Base-by-base conservation (phyloP, 169 alveolate genomes). In the Nephromyces sp. region DNA sequence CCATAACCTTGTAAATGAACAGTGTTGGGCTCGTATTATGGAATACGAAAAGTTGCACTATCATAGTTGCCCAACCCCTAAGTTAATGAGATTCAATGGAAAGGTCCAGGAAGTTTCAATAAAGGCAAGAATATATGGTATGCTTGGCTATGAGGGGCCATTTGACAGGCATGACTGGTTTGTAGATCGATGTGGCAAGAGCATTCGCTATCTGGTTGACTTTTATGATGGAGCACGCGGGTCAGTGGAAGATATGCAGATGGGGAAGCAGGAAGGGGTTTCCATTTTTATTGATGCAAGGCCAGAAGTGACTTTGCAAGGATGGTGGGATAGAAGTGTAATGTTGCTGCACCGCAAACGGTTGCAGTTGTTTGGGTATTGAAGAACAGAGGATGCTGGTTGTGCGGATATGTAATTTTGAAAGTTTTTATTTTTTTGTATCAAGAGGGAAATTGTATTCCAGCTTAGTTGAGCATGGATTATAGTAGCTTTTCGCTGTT, bases 1-100 rank as follows among this genome's bases (percentile, higher is more conserved):
- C 25, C 81, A 64, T 65, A 71, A 64, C 35, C 77, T 70, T 3
- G 78, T 70, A 52, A 64, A 53, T 52, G 81, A 75, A 62, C 70
- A 52, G 24, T 21, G 52, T 6, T 69, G 78, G 52, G 83, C 80
- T 61, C 69, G 87, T 28, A 68, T 87, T 28, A 72, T 89, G 63
- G 15, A 32, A 21, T 67, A 0, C 33, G 76, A 67, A 32, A 51
- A 28, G 2, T 2, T 75, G 31, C 82, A 75, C 52, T 43, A 30
- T 32, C 34, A 51, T 24, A 51, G 6, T 0, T 75, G 82, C 62
- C 52, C 51, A 43, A n/a, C 51, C 30, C 76, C 76, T 22, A 66
- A 67, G 64, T 65, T 75, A 52, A 15, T 51, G 21, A 68, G 81
- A 21, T 75, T 75, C 25, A 29, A 68, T 6, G 81, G 81, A 22